Evolutionary conservation across 148 eudicot species (phyloP).

Genomic region (Salicornia ramosissima): DNA sequence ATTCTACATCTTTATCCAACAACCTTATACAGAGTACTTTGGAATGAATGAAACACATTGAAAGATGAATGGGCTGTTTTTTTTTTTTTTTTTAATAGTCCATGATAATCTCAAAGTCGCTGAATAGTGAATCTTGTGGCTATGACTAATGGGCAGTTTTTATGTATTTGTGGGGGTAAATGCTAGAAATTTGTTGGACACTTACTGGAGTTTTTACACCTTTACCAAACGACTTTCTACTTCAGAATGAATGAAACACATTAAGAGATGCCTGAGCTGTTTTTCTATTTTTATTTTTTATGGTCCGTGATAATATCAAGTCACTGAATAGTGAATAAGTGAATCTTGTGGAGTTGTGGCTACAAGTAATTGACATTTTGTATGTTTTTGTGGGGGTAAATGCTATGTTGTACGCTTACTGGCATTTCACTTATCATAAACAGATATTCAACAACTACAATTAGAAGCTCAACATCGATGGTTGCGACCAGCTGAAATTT

Average conservation of each 20-base stretch:
- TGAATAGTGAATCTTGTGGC: not conserved
- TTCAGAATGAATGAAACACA: not conserved
- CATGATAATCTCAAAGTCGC: not conserved
- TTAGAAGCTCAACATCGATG: slow-evolving; percentile 65
- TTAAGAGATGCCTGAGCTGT: not conserved
- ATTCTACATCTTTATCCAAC: not conserved
- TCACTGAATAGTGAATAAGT: not conserved
- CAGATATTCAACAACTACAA: slow-evolving; percentile 57
- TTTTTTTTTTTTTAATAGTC: too few relatives aligned
- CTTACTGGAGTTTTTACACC: not conserved
- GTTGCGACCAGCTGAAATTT: slow-evolving; percentile 74
- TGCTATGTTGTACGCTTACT: not conserved
- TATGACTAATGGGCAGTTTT: not conserved
- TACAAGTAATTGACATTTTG: not conserved
- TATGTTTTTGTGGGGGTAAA: slow-evolving; percentile 15
- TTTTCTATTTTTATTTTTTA: too few relatives aligned
- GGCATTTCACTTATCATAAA: not conserved
- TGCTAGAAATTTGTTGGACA: not conserved
- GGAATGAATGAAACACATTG: not conserved
- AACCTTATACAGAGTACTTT: not conserved
- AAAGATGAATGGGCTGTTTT: not conserved
- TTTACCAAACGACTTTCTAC: not conserved
- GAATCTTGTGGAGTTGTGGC: not conserved
- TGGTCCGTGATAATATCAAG: not conserved
- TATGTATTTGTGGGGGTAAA: slow-evolving; percentile 15